Base-by-base conservation (phyloP, 352 stramenopile genomes). In the Pythium rhizo-oryzae region DNA sequence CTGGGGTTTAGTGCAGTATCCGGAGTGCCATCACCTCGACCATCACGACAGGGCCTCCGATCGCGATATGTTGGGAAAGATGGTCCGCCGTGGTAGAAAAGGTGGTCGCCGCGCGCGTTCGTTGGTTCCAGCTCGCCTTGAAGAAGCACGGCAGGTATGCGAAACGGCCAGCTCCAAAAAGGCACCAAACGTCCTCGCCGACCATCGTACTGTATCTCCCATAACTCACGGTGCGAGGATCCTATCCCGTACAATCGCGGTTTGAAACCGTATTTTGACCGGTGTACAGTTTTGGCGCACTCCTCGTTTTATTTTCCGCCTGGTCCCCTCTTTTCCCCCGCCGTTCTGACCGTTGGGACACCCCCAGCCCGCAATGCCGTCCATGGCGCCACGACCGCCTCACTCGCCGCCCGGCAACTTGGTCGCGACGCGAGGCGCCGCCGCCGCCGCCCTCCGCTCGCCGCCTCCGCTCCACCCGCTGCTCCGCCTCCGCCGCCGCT, bases 271-370 rank as follows among this genome's bases (percentile, higher is more conserved):
- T 19, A 9, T 60, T 60, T 21, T 6, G 8, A 19, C 33, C 13
- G 54, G 55, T 62, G 55, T 28, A 52, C 18, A 62, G 21, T 62
- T 52, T 52, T 62, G 15, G 24, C 15, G 18, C 8, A 4, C 33
- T 52, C 8, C 23, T n/a, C 8, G 28, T 33, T 47, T 25, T 57
- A 18, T 47, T 47, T 59, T 59, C 33, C 53, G 33, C 53, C 53
- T 11, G n/a, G 53, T 59, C 53, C 12, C 53, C 30, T 24, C 28
- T 54, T 23, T 19, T 8, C 11, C 51, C 51, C 11, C 28, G 28
- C 18, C 6, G 19, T 57, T 57, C 51, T 28, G 51, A 57, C 51
- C 28, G 51, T 57, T 57, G 51, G 51, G 13, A 41, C 41, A 47
- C 41, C 41, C 41, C 41, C 37, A 18, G 7, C 41, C 39, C 41